phyloP scores from a whole-genome alignment of 768 basidiomycete species.

The Lactarius indigo region DNA sequence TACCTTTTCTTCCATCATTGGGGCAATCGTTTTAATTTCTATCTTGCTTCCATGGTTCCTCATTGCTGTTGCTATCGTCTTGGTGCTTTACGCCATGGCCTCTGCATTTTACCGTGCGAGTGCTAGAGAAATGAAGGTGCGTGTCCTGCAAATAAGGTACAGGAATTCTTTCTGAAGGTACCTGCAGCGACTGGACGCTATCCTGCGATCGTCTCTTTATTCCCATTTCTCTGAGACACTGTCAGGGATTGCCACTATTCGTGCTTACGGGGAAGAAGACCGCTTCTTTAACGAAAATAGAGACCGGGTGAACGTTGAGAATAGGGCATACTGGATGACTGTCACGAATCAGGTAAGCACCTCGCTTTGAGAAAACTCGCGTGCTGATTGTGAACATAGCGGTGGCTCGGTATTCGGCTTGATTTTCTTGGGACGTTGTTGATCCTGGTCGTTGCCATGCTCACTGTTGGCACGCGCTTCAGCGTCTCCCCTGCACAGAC shows the following conservation, averaged over 20 bases:
- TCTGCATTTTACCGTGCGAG: conserved; percentile 83
- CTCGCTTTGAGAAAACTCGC: no score
- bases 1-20: conserved; percentile 63
- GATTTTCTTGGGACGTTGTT: conserved; percentile 77
- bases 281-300: conserved; percentile 77
- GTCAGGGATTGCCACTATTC: conserved; percentile 81
- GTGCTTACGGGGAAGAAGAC: conserved; percentile 77
- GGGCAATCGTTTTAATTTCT: conserved; percentile 75
- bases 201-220: conserved; percentile 84
- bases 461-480: conserved; percentile 74
- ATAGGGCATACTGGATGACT: conserved; percentile 86
- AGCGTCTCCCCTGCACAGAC: conserved; percentile 77
- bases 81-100: conserved; percentile 60
- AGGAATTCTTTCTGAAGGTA: conserved; percentile 1
- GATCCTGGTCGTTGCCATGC: conserved; percentile 74
- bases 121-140: conserved; percentile 79
- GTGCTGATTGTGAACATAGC: conserved; percentile 50
- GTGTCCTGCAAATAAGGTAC: background rate
- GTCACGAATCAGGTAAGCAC: conserved; percentile 38
- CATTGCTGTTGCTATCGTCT: conserved; percentile 61
- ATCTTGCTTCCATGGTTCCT: conserved; percentile 83
- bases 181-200: conserved; percentile 61
- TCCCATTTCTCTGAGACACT: conserved; percentile 92
- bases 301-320: conserved; percentile 76
- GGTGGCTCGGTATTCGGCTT: conserved; percentile 86